Evolutionary conservation across 441 rosid genomes (phyloP), one percentile per base, ranked within the genome.

Genomic region (Isatis lusitanica): DNA sequence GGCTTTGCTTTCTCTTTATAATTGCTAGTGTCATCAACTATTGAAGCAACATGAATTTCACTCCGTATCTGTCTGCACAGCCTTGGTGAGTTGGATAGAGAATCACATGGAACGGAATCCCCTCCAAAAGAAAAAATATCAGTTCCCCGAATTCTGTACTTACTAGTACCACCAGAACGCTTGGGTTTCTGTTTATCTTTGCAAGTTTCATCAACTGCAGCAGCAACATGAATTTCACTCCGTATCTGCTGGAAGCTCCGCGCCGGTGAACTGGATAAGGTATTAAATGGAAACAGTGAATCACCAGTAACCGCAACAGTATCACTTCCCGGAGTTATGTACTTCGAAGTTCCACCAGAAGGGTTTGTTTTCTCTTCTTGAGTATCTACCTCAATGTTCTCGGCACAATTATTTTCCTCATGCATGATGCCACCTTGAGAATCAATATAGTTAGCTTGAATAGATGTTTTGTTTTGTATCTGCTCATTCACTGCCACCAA

Each of bases 211-310:
- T 68, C 69, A 53, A 46, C 69, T 53, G 68, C 62, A 74, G 52
- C 79, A 78, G 73, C 58, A 36, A 59, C 48, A 76, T 76, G 78
- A 76, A 77, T 78, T 76, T 74, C 74, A 76, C 74, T 76, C 30
- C 3, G 71, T 31, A 73, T 66, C 78, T 77, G 84, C 66, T 76
- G 74, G 67, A 74, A 73, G 58, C 73, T 79, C 68, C 35, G 64
- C 61, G 70, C 78, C 55, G 73, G 59, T 11, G 57, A 72, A 74
- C 61, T 40, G 62, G 44, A 33, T 59, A 76, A 76, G 28, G 53
- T 66, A 48, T 60, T 69, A 60, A 68, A 76, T 43, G 73, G 75
- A 78, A 70, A 74, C 24, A 62, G 66, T 50, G 79, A 78, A 44
- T 82, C 75, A 48, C 71, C 76, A 44, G 44, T 74, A 71, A 42